phyloP scores from a whole-genome alignment of 441 rosid species.

The Eruca vesicaria region DNA sequence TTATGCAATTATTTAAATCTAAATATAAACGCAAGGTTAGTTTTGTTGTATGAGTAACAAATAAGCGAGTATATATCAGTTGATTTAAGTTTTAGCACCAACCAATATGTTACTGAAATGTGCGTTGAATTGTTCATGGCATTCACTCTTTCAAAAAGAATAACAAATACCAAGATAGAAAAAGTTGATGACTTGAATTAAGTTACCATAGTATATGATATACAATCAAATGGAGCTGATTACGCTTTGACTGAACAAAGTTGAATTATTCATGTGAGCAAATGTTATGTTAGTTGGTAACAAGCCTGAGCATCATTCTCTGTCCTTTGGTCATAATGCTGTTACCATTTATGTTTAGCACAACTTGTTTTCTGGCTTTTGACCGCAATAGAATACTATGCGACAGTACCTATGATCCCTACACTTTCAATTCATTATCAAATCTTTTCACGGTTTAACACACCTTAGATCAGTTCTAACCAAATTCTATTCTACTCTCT shows the following conservation, averaged over 20 bases:
- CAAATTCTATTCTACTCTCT: no score
- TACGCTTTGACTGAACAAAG: constrained; percentile 15
- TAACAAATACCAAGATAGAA: background rate
- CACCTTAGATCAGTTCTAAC: no score
- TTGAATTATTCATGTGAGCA: background rate
- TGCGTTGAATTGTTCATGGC: background rate
- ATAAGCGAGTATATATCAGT: background rate
- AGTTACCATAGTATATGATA: background rate
- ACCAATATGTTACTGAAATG: background rate
- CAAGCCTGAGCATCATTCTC: constrained; percentile 10
- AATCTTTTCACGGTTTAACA: background rate
- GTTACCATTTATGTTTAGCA: background rate
- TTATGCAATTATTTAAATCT: background rate
- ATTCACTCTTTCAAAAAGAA: background rate
- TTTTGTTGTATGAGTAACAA: background rate
- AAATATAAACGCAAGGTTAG: background rate
- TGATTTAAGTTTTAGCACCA: background rate
- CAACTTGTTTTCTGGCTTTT: background rate
- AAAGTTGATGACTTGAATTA: background rate
- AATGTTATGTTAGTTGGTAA: constrained; percentile 10
- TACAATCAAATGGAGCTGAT: constrained; percentile 21
- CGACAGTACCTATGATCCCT: background rate
- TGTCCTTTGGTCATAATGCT: constrained; percentile 19
- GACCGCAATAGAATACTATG: background rate
- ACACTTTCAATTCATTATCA: background rate